Evolutionary conservation across 306 rosid species (phyloP).

Genomic region (Carpinus viminea): DNA sequence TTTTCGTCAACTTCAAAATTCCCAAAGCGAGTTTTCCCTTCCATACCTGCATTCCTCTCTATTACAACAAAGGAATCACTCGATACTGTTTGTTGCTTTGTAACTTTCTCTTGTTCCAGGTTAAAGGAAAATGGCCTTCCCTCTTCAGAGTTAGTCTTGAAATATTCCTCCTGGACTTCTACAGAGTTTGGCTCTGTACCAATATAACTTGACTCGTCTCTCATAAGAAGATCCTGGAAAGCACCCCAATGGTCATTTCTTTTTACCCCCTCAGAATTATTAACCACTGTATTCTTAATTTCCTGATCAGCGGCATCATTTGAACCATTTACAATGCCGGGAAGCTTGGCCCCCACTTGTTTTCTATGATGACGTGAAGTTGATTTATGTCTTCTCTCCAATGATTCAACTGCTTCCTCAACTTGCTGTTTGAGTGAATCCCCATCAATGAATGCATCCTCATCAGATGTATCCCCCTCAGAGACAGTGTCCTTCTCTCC

Average conservation of each 20-base stretch:
- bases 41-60: constrained; percentile 37
- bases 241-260: constrained; percentile 72
- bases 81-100: constrained; percentile 49
- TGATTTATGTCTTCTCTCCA: constrained; percentile 77
- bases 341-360: constrained; percentile 37
- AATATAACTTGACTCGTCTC: constrained; percentile 53
- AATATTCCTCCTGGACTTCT: constrained; percentile 51
- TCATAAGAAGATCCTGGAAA: constrained; percentile 87
- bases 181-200: constrained; percentile 37
- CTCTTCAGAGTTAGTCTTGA: constrained; percentile 36
- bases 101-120: constrained; percentile 38
- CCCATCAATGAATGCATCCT: constrained; percentile 66
- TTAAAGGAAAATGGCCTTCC: constrained; percentile 44
- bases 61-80: constrained; percentile 67
- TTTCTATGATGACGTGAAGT: constrained; percentile 51
- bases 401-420: constrained; percentile 79
- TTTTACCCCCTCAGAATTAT: constrained; percentile 46
- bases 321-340: constrained; percentile 41
- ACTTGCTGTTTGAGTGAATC: constrained; percentile 81
- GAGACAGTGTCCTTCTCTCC: constrained; percentile 66
- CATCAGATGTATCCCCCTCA: constrained; percentile 65
- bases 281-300: constrained; percentile 13
- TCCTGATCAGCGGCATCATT: constrained; percentile 39
- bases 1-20: constrained; percentile 56
- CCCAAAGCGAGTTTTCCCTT: constrained; percentile 31